phyloP scores from a whole-genome alignment of 2,329 filamentous ascomycete species.

The Sarocladium kiliense region DNA sequence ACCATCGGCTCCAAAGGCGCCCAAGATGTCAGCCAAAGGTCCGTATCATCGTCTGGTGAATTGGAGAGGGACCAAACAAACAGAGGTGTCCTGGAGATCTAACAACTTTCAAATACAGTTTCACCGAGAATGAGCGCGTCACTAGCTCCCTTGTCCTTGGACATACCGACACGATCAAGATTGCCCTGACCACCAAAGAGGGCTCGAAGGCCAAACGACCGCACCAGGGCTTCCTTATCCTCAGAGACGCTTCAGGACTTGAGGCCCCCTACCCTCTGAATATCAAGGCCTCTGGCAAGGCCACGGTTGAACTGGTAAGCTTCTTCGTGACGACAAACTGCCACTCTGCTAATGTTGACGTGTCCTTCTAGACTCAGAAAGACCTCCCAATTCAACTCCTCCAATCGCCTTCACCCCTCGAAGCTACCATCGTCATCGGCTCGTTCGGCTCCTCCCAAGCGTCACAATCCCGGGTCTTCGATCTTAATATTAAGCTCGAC shows the following conservation, averaged over 20 bases:
- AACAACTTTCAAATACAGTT: slow-evolving; percentile 33
- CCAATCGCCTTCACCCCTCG: slow-evolving; percentile 59
- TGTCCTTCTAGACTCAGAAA: slow-evolving; percentile 64
- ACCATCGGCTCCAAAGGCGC: slow-evolving; percentile 62
- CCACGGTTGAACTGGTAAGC: slow-evolving; percentile 75
- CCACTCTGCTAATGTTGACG: background rate
- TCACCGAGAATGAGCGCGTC: slow-evolving; percentile 55
- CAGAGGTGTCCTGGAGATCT: too few species aligned
- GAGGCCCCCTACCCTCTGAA: slow-evolving; percentile 83
- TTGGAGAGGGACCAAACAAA: too few species aligned
- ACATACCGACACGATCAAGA: slow-evolving; percentile 68
- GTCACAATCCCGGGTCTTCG: slow-evolving; percentile 66
- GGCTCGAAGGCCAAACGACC: slow-evolving; percentile 74
- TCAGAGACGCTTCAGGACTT: slow-evolving; percentile 73
- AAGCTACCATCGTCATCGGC: slow-evolving; percentile 77
- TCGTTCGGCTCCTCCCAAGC: slow-evolving; percentile 75
- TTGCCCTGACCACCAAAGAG: slow-evolving; percentile 77
- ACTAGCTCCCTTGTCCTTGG: slow-evolving; percentile 61
- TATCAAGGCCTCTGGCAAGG: slow-evolving; percentile 85
- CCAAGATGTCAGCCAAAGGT: slow-evolving; percentile 55
- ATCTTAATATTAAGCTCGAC: slow-evolving; percentile 62
- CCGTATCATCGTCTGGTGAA: background rate
- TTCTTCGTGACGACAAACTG: too few species aligned
- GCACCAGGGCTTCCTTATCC: slow-evolving; percentile 87
- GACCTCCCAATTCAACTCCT: slow-evolving; percentile 84